phyloP scores from a whole-genome alignment of 495 filamentous ascomycete genomes.

The Amphirosellinia nigrospora region DNA sequence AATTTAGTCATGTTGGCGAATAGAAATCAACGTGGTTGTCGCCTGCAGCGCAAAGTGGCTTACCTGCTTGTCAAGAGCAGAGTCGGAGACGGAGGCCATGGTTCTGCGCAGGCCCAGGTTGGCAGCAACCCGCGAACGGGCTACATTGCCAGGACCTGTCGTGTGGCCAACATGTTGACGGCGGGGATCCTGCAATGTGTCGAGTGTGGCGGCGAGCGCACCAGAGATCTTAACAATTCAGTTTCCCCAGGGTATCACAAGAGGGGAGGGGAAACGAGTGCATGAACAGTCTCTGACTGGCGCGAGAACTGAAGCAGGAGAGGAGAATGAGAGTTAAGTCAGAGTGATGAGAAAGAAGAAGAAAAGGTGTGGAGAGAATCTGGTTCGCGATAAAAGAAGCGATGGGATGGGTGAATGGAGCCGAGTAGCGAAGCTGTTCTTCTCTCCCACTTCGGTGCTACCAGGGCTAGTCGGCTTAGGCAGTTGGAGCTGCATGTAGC shows the following conservation, averaged over 20 bases:
- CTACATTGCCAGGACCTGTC: conserved; percentile 57
- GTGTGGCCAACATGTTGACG: conserved; percentile 61
- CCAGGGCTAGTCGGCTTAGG: conserved; percentile 30
- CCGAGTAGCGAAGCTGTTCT: conserved; percentile 39
- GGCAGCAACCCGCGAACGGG: conserved; percentile 57
- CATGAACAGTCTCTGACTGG: conserved; percentile 32
- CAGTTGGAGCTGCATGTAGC: conserved; percentile 24
- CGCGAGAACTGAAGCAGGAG: conserved; percentile 25
- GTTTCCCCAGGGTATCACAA: conserved; percentile 26
- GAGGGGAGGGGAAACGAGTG: conserved; percentile 20
- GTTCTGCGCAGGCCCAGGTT: conserved; percentile 55
- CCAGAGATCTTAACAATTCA: conserved; percentile 26
- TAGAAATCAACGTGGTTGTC: not conserved
- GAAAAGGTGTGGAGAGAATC: conserved; percentile 39
- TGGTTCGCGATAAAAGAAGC: conserved; percentile 42
- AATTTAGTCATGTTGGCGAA: conserved; percentile 34
- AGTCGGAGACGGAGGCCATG: conserved; percentile 61
- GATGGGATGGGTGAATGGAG: conserved; percentile 29
- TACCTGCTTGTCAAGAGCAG: conserved; percentile 61
- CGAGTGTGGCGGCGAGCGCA: conserved; percentile 29
- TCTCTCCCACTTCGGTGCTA: conserved; percentile 31
- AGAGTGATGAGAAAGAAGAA: conserved; percentile 32
- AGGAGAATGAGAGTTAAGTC: conserved; percentile 19
- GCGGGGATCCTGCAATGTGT: conserved; percentile 37
- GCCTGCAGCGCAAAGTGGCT: conserved; percentile 8